Evolutionary conservation across 116 monocot species (phyloP).

Genomic region (Phalaenopsis hybrid): DNA sequence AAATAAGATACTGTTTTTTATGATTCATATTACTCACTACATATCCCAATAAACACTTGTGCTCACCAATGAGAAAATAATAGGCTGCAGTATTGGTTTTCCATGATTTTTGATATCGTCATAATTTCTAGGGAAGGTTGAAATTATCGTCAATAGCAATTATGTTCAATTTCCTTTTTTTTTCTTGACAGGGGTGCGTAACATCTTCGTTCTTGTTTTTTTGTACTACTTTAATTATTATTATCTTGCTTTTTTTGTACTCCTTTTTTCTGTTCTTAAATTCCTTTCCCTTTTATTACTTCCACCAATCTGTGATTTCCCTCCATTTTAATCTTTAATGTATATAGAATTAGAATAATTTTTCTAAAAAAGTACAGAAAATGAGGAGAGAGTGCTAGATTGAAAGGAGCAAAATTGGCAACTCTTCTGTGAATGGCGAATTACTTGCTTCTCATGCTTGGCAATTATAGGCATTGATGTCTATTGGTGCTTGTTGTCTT

Average conservation of each 20-base stretch:
- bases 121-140: not conserved
- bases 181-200: not conserved
- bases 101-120: not conserved
- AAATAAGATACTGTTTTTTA: not conserved
- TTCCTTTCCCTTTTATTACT: not conserved
- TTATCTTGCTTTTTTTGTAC: not conserved
- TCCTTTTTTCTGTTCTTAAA: no score
- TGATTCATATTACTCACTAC: not conserved
- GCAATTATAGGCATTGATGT: not conserved
- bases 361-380: not conserved
- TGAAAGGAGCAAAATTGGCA: not conserved
- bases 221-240: not conserved
- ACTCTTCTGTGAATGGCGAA: not conserved
- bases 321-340: not conserved
- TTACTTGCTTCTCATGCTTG: constrained; percentile 1
- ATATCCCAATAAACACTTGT: not conserved
- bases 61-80: not conserved
- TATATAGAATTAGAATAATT: not conserved
- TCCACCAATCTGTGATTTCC: not conserved
- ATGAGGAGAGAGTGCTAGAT: not conserved
- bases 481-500: not conserved
- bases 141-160: not conserved
- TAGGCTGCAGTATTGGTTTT: not conserved
- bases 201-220: not conserved
- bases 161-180: not conserved